Base-by-base conservation (phyloP, 1,139 yeast species). In the Kodamaea ohmeri region DNA sequence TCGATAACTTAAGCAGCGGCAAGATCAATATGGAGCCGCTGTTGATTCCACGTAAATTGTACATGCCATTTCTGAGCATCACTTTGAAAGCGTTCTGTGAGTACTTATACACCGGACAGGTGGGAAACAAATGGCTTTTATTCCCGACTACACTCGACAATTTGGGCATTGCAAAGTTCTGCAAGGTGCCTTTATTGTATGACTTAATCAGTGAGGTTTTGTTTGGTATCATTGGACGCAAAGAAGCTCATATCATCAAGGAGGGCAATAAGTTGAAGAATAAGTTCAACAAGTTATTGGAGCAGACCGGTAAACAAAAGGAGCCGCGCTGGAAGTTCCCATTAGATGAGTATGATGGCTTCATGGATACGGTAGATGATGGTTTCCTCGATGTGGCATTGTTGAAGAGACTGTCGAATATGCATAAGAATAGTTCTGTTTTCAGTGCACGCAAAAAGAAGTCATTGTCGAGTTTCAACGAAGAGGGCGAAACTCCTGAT, bases 41-140 rank as follows among this genome's bases (percentile, higher is more conserved):
- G 25, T 63, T 78, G 39, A 70, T 81, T 26, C 92, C 94, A 12
- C 67, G 94, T 43, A 71, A 79, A 15, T 56, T 84, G 22, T 83
- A 80, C 49, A 55, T 84, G 44, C 92, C 94, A 4, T 82, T 80
- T 61, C 59, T 80, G 2, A 77, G 83, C 1, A 55, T 63, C 1
- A 73, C 87, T 0, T 76, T 83, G 8, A 71, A 69, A 40, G 88
- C 87, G 1, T 76, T 83, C 48, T 67, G 83, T 31, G 92, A 84
- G 51, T 84, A 78, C 55, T 66, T 84, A 43, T 83, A 81, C 51
- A 83, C 90, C 6, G 94, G 92, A 1, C 89, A 83, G 57, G 76
- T 84, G 24, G 88, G 87, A 24, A 78, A 81, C 42, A 80, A 76
- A 49, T 83, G 90, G 90, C 60, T 71, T 11, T 59, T 83, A 25